Evolutionary conservation across 225 moss, liverwort and hornwort species (phyloP), one percentile per base, ranked within the genome.

Genomic region (Ulota crispa): DNA sequence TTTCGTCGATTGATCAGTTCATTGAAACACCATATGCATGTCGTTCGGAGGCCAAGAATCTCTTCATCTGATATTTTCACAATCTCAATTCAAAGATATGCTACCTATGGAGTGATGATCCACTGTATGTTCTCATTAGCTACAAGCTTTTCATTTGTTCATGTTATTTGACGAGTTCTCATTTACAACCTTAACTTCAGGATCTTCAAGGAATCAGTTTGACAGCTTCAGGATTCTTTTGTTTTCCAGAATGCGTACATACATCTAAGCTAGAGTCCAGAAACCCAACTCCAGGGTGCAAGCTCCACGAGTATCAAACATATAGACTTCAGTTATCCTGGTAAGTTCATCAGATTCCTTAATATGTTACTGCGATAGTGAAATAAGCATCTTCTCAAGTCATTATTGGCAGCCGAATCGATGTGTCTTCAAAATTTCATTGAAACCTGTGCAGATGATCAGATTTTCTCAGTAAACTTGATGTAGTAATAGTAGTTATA

Each of bases 251-350:
- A 66, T 52, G 47, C 75, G 15, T 56, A 53, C 64, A 21, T 53
- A 34, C 28, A 82, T 73, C 31, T 78, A 78, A 78, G n/a, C 73
- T 41, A 65, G 74, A 42, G 43, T 80, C 60, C 53, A 67, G 54
- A 34, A 32, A 34, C 41, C 21, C 54, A 34, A 39, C 52, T 62
- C 69, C 68, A 18, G 39, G 36, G 50, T 73, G 68, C 85, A 78
- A 61, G 54, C 78, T 78, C 61, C 67, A 82, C 41, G 54, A 72
- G 70, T 70, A 70, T 84, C 80, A 85, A 76, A 70, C 68, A 80
- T 37, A 63, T 30, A 41, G 42, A 78, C 61, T 72, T 85, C 67
- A 85, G 78, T 67, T 68, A 67, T 30, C 53, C 52, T 54, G 72
- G 15, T 27, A n/a, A 68, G 57, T 52, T 24, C 36, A 50, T 60